Conservation (phyloP, 805 yeast species). For the Wickerhamia fluorescens region DNA sequence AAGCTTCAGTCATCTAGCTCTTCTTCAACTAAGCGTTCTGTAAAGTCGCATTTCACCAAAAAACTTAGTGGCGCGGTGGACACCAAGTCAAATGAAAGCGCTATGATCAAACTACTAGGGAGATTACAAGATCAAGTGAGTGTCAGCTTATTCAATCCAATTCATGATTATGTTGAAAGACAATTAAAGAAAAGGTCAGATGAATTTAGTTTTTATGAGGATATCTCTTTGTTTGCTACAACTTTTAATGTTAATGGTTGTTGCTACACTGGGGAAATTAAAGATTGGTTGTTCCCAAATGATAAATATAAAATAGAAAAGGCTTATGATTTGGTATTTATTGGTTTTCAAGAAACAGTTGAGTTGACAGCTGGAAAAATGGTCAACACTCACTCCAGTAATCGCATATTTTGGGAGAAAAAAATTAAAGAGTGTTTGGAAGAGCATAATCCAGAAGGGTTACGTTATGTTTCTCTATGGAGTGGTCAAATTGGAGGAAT, state of each 20-base stretch:
- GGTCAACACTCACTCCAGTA: constrained; percentile 64
- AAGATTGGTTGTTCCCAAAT: constrained; percentile 40
- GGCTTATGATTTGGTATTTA: constrained; percentile 61
- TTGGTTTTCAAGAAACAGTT: constrained; percentile 85
- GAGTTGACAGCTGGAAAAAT: constrained; percentile 80
- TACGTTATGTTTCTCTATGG: constrained; percentile 52
- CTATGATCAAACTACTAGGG: constrained; percentile 44
- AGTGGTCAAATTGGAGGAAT: constrained; percentile 85
- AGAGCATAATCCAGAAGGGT: constrained; percentile 24
- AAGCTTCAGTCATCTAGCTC: constrained; percentile 39
- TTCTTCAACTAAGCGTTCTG: constrained; percentile 24
- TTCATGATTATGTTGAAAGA: constrained; percentile 43
- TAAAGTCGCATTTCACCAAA: constrained; percentile 30
- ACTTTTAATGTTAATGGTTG: constrained; percentile 53
- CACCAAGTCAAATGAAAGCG: constrained; percentile 30
- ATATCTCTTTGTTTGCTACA: constrained; percentile 39
- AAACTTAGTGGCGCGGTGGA: constrained; percentile 37
- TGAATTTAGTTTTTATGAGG: constrained; percentile 34
- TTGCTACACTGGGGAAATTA: constrained; percentile 34
- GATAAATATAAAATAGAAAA: constrained; percentile 19
- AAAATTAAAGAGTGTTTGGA: constrained; percentile 46
- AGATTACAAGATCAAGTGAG: constrained; percentile 38
- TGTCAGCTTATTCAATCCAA: constrained; percentile 43
- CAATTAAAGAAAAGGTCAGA: constrained; percentile 33
- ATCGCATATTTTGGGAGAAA: constrained; percentile 58